Base-by-base conservation (phyloP, 495 filamentous ascomycete species). In the Parmelia sp. region DNA sequence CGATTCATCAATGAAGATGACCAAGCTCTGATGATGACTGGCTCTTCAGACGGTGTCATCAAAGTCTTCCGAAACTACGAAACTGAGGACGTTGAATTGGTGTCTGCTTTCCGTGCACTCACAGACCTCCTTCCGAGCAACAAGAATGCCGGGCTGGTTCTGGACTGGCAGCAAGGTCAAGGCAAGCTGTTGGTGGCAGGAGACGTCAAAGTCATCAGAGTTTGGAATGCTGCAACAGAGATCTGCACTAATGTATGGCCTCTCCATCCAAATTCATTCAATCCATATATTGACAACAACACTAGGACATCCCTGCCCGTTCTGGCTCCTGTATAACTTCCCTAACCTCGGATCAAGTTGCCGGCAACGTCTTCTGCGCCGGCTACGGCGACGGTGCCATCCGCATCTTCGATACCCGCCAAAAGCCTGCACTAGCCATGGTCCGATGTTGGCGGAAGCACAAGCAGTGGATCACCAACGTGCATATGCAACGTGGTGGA, bases 1-100 rank as follows among this genome's bases (percentile, higher is more conserved):
- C 87, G 90, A 45, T 95, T 97, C 72, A 94, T 99, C 75, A 99
- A 99, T 68, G 94, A 99, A 73, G 94, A 99, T 69, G 94, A 99
- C 70, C 90, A 94, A 71, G 92, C 95, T 11, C 82, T 96, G 37
- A 75, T 98, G 53, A 90, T 97, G 86, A 96, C 91, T 10, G 94
- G 93, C 8, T 93, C 91, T 14, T 96, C 90, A 2, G 94, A 99
- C 70, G 94, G 94, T 44, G 88, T 97, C 7, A 82, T 99, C 65
- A 88, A 92, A 68, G 85, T 97, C n/a, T 97, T 93, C 74, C 84
- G 91, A 60, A 90, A 96, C 70, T 97, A 97, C 69, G 81, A 83
- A 65, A 84, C 82, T 37, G 77, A 84, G 29, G 80, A 84, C 12
- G 85, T 92, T 56, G 90, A 96, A 75, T 82, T 99, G n/a, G 91